Evolutionary conservation across 768 basidiomycete species (phyloP), one percentile per base, ranked within the genome.

Genomic region (Suillus subaureus): DNA sequence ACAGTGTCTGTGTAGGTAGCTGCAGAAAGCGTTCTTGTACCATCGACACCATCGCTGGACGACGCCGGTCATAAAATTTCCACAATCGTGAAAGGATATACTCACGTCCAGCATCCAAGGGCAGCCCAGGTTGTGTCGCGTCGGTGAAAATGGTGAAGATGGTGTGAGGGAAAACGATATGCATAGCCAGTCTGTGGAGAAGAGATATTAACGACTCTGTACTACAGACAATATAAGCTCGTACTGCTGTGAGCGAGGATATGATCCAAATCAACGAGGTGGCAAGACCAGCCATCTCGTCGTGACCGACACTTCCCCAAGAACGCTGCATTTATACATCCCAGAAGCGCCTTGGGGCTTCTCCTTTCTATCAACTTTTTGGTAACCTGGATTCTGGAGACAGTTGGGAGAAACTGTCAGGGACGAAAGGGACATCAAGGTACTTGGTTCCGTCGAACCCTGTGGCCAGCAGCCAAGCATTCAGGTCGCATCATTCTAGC

Each of bases 61-160:
- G 47, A 63, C 31, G 12, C 73, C 3, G 26, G 26, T 51, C 11
- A 61, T 52, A 57, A 63, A 51, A 42, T 26, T 60, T 55, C 51
- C 37, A n/a, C 45, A 21, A 28, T 74, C 78, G 23, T 70, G 11
- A 26, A 28, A 18, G 8, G 8, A 18, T 42, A n/a, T 13, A 74
- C 79, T 56, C 66, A 90, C 89, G 82, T 84, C 77, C 84, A 86
- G 70, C 90, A 92, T 71, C 89, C 88, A 64, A 81, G 74, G 18
- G 82, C 81, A 21, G 79, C 79, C 89, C 89, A 92, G 58, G 75
- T 79, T 87, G 88, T 61, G 1, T 65, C 56, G 33, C 70, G 73
- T 43, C 62, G 67, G 60, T 73, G 62, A 13, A 33, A 8, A 64
- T 61, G 54, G 35, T 35, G 35, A 35, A 35, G 35, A 35, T 35